Evolutionary conservation across 225 moss, liverwort and hornwort genomes (phyloP).

Genomic region (Bryoerythrophyllum caledonicum): DNA sequence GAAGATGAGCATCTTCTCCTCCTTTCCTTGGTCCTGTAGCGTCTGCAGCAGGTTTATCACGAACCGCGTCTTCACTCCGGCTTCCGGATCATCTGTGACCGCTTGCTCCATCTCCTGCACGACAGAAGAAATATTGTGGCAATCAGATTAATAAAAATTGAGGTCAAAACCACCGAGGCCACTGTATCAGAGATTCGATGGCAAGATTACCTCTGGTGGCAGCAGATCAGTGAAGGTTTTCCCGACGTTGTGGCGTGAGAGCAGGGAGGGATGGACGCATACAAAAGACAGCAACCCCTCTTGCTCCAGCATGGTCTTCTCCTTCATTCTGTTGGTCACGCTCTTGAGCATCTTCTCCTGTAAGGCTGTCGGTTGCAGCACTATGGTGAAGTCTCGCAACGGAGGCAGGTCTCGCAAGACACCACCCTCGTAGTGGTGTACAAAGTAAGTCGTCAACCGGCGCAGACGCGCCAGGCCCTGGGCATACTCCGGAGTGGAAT

Average conservation of each 20-base stretch:
- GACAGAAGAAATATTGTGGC: constrained; percentile 9
- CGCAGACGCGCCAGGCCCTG: constrained; percentile 71
- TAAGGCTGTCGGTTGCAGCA: constrained; percentile 70
- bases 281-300: constrained; percentile 70
- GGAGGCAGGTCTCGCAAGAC: constrained; percentile 73
- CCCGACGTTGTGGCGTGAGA: constrained; percentile 43
- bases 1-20: constrained; percentile 94
- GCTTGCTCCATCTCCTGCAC: constrained; percentile 53
- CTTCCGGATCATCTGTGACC: constrained; percentile 50
- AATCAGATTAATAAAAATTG: constrained; percentile 10
- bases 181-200: constrained; percentile 3
- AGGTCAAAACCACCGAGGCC: neutral
- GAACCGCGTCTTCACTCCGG: constrained; percentile 88
- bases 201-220: constrained; percentile 39
- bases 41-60: constrained; percentile 68
- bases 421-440: constrained; percentile 86
- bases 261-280: constrained; percentile 76
- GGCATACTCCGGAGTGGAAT: constrained; percentile 50
- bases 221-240: constrained; percentile 47
- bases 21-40: constrained; percentile 39
- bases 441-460: constrained; percentile 72
- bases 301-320: constrained; percentile 61
- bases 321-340: constrained; percentile 31
- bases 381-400: constrained; percentile 80
- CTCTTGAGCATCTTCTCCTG: constrained; percentile 61